A percentile compares a stretch with the other conserved stretches of the same genome.
Evolutionary conservation across 306 rosid genomes (phyloP).

Genomic region (Prunus salicina): DNA sequence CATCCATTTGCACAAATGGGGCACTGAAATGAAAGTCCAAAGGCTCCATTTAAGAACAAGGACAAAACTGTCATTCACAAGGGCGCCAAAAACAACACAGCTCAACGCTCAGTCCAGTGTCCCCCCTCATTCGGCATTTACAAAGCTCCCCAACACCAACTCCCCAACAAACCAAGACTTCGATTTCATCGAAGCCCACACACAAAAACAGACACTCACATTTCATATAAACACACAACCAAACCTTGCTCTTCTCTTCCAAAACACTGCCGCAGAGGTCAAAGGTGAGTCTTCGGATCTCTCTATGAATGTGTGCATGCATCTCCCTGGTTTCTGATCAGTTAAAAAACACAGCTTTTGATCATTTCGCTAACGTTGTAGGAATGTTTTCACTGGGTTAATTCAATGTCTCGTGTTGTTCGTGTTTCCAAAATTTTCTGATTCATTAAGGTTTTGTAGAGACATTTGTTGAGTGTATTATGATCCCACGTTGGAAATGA

Average conservation of each 20-base stretch:
- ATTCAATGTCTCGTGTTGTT: not conserved
- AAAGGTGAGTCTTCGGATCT: slow-evolving; percentile 22
- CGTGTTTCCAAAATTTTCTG: not conserved
- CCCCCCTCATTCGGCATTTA: slow-evolving; percentile 21
- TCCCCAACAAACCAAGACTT: slow-evolving; percentile 23
- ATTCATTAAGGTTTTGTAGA: not conserved
- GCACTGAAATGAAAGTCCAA: not conserved
- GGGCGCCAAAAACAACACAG: slow-evolving; percentile 24
- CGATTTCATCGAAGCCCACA: slow-evolving; percentile 30
- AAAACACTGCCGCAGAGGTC: slow-evolving; percentile 6
- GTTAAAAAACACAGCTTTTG: not conserved
- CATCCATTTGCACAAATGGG: no score
- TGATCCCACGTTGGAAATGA: no score
- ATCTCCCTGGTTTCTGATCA: not conserved
- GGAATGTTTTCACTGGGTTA: slow-evolving; percentile 4
- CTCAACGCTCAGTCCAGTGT: not conserved
- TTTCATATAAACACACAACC: not conserved
- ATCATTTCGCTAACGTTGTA: not conserved
- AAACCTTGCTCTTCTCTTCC: not conserved
- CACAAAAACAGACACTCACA: not conserved
- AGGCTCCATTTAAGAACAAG: not conserved
- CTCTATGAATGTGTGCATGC: not conserved
- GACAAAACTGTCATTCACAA: slow-evolving; percentile 5
- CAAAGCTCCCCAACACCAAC: slow-evolving; percentile 22
- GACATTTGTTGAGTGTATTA: not conserved